phyloP scores from a whole-genome alignment of 352 stramenopile species.

The Pythium brassicae region DNA sequence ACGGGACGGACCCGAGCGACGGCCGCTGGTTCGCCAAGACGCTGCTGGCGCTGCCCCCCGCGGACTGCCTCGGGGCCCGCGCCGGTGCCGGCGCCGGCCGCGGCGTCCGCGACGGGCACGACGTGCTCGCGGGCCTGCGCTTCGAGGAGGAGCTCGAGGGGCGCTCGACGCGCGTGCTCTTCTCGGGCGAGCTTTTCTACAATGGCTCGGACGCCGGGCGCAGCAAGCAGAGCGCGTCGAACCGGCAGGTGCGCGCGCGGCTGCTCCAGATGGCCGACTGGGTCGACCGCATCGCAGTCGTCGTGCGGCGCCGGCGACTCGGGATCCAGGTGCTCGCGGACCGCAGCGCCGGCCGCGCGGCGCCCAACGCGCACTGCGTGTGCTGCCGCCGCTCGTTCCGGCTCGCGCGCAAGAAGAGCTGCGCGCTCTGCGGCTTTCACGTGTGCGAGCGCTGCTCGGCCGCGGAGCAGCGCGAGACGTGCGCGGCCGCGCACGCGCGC shows the following conservation, averaged over 20 bases:
- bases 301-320: conserved; percentile 39
- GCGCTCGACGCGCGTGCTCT: conserved; percentile 29
- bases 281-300: conserved; percentile 24
- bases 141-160: conserved; percentile 35
- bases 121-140: conserved; percentile 39
- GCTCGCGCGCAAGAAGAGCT: conserved; percentile 15
- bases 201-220: background rate
- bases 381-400: conserved; percentile 38
- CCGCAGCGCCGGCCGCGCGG: conserved; percentile 17
- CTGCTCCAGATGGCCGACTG: conserved; percentile 17
- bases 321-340: conserved; percentile 49
- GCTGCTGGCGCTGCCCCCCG: conserved; percentile 20
- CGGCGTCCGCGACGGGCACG: conserved; percentile 20
- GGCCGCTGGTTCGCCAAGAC: conserved; percentile 25
- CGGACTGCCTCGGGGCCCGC: conserved; percentile 13
- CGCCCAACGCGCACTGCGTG: conserved; percentile 26
- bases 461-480: conserved; percentile 22
- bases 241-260: conserved; percentile 13
- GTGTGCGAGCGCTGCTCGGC: conserved; percentile 32
- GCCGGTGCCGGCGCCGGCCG: conserved; percentile 2
- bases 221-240: conserved; percentile 2
- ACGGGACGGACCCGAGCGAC: too few species aligned
- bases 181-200: conserved; percentile 30
- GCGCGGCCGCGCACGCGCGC: background rate
- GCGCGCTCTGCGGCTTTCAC: conserved; percentile 22